Base-by-base conservation (phyloP, 345 rosid species). In the Lumnitzera racemosa region DNA sequence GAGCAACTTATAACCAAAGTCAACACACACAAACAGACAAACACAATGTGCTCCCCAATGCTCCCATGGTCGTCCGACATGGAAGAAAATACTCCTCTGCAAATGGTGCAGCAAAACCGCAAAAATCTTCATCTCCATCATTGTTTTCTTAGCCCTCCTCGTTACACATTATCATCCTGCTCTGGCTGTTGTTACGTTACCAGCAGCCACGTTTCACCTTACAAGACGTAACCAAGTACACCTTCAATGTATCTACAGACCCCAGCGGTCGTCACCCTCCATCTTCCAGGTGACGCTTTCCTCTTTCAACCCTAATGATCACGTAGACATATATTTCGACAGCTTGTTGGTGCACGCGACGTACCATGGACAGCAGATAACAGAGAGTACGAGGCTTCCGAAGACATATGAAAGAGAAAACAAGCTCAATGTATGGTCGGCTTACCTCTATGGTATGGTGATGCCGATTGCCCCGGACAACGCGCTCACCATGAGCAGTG, bases 351-450 rank as follows among this genome's bases (percentile, higher is more conserved):
- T 67, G 24, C 66, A 68, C 56, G 70, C 72, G 20, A 27, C 66
- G 4, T 79, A 76, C 61, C 69, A 65, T 13, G 50, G 53, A 76
- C 78, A 76, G 53, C 78, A 76, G 69, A 65, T 79, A 56, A 73
- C 81, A 12, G 62, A 62, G 46, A 62, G 70, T 0, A 62, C 74
- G 2, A 4, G 23, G 8, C 36, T 79, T 16, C 83, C 71, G 0
- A 3, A 29, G 1, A 55, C 66, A 2, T 79, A 73, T 58, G 53
- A 25, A 43, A 80, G 78, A 10, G 74, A 69, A 70, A 61, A 69
- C 13, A 76, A 71, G 36, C 13, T 49, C 53, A 46, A 62, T 11
- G 60, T 73, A 62, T 79, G 83, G 83, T 73, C 81, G 5, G 65
- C 83, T 0, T 66, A 54, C 57, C 23, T 79, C 49, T 70, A 0